Percentiles rank a stretch among this genome's conserved stretches.
Conservation (phyloP, 306 rosid species). For the Cicer judaicum region DNA sequence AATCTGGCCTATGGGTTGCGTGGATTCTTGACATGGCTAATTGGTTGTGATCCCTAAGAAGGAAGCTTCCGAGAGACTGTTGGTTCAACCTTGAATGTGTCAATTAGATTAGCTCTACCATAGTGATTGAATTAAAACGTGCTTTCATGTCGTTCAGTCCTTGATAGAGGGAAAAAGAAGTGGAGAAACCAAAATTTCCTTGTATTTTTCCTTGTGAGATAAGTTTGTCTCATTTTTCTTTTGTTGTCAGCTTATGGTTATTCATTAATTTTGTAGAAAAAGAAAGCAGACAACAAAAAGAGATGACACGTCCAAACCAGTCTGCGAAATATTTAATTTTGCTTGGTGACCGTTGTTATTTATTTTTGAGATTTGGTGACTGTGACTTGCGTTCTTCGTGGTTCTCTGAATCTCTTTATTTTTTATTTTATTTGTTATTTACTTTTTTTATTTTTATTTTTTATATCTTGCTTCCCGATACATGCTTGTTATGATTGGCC, state of each 20-base stretch:
- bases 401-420: no score
- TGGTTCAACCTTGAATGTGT: slow-evolving; percentile 51
- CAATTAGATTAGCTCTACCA: slow-evolving; percentile 49
- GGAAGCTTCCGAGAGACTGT: slow-evolving; percentile 35
- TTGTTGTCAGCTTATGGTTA: slow-evolving; percentile 33
- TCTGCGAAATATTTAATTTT: slow-evolving; percentile 48
- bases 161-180: slow-evolving; percentile 34
- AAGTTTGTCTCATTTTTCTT: slow-evolving; percentile 40
- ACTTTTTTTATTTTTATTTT: no score
- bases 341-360: slow-evolving; percentile 44
- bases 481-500: no score
- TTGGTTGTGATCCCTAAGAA: slow-evolving; percentile 31
- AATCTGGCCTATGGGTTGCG: slow-evolving; percentile 40
- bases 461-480: no score
- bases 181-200: slow-evolving; percentile 4
- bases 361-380: slow-evolving; percentile 40
- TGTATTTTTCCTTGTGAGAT: slow-evolving; percentile 43
- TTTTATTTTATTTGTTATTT: no score
- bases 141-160: slow-evolving; percentile 35
- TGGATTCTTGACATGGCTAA: slow-evolving; percentile 43
- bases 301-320: slow-evolving; percentile 35
- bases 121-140: slow-evolving; percentile 37
- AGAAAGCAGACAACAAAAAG: slow-evolving; percentile 40
- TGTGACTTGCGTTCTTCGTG: neutral
- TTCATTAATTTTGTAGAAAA: slow-evolving; percentile 48